Base-by-base conservation (phyloP, 768 basidiomycete genomes). In the Cubamyces lactineus region DNA sequence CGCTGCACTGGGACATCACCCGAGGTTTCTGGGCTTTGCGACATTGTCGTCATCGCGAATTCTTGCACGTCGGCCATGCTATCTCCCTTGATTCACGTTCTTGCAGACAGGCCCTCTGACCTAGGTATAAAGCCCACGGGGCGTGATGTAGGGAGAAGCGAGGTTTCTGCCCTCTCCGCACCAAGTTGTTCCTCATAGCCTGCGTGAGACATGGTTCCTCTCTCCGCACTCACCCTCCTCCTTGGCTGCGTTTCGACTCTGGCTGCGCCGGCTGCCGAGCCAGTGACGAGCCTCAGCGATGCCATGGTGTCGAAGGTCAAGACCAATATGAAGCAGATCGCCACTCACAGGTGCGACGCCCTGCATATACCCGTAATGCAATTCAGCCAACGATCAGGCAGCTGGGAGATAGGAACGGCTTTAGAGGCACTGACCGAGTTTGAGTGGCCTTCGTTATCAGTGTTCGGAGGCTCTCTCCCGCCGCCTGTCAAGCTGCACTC, bases 371-470 rank as follows among this genome's bases (percentile, higher is more conserved):
- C 24, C 9, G 13, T 26, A 28, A 23, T 26, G 26, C 23, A 9
- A 0, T 13, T 1, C 16, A 16, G 23, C 53, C 28, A 17, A 52
- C 52, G 30, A 16, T 46, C 17, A n/a, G 17, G 19, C 66, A 86
- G 84, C 64, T 87, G 86, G 86, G 85, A 86, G 65, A 68, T 82
- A 46, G 86, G 86, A 7, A 82, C 79, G n/a, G 78, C 79, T 40
- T 74, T 82, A n/a, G 78, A 87, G 69, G 82, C 85, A 13, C 67
- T 86, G 50, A 78, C 80, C 15, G 86, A 87, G 68, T 71, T 80
- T 30, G 75, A 79, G 40, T 80, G 79, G 73, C 81, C 84, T 5
- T 58, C 71, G 7, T 70, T 85, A 40, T 81, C 85, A 21, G 81
- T 84, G 17, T 86, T 84, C 66, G 70, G 73, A 45, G 50, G 73